A percentile compares a stretch with the other conserved stretches of the same genome.
phyloP scores from a whole-genome alignment of 352 stramenopile genomes.

The Phytophthora rubi region DNA sequence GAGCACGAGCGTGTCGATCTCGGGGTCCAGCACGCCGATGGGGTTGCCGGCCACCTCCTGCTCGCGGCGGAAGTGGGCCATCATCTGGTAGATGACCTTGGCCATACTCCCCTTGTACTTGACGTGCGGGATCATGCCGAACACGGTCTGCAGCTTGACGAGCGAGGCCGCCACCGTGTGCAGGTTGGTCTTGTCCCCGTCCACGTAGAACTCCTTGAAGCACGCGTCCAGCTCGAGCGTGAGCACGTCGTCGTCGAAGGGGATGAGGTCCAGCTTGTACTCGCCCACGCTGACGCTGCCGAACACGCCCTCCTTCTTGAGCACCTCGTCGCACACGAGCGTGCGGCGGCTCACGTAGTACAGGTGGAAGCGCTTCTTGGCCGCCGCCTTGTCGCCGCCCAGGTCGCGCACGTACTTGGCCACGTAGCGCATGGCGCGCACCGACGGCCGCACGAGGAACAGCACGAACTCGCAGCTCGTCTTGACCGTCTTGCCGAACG shows the following conservation, averaged over 20 bases:
- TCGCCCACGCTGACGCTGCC: conserved; percentile 87
- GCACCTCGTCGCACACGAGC: conserved; percentile 90
- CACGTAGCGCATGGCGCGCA: conserved; percentile 81
- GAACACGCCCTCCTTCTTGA: conserved; percentile 92
- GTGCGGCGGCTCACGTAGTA: conserved; percentile 93
- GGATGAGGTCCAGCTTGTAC: conserved; percentile 95
- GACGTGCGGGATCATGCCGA: conserved; percentile 93
- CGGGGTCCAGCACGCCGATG: conserved; percentile 78
- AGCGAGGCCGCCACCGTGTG: conserved; percentile 90
- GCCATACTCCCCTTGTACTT: conserved; percentile 94
- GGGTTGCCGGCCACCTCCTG: conserved; percentile 83
- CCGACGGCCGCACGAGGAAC: conserved; percentile 87
- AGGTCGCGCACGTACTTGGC: conserved; percentile 81
- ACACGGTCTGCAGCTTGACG: conserved; percentile 94
- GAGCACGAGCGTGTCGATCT: conserved; percentile 95
- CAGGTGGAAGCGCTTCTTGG: conserved; percentile 86
- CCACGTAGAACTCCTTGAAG: conserved; percentile 88
- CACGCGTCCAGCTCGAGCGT: conserved; percentile 92
- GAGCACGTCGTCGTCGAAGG: conserved; percentile 95
- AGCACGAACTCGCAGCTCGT: conserved; percentile 88
- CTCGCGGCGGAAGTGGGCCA: conserved; percentile 93
- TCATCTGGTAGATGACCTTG: conserved; percentile 93
- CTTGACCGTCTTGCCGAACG: conserved; percentile 82
- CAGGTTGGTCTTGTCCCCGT: conserved; percentile 90
- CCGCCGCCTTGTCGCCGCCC: conserved; percentile 34